These are phyloP conservation scores for Mycena sanguinolenta DNA, from an alignment of 768 basidiomycete genomes.

Conservation along the genomic window DNA sequence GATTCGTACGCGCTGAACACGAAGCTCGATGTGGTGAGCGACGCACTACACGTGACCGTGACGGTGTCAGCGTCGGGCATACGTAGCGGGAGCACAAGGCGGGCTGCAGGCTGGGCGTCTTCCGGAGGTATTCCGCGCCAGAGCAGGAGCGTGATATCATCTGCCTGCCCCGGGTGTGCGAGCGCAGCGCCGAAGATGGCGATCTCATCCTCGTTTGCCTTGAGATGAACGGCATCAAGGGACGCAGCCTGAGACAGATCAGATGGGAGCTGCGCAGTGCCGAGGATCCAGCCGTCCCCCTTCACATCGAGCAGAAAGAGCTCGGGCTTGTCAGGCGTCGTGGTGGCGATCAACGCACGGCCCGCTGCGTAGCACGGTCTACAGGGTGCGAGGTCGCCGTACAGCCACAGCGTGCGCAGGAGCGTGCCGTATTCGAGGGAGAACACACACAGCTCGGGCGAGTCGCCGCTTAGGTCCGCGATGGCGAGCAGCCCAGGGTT, in stretches of 20 bases:
- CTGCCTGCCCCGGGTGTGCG: conserved; percentile 19
- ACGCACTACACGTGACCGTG: conserved; percentile 9
- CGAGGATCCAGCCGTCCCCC: conserved; percentile 23
- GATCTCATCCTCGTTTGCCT: conserved; percentile 4
- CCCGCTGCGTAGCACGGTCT: conserved; percentile 12
- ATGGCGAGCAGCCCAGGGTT: conserved; percentile 20
- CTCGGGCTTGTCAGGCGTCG: conserved; percentile 6
- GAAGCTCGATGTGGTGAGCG: conserved; percentile 9
- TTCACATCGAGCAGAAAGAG: conserved; percentile 2
- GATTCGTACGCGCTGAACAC: conserved; percentile 23
- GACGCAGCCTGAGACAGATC: conserved; percentile 18
- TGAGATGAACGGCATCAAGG: conserved; percentile 13
- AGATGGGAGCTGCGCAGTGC: conserved; percentile 20
- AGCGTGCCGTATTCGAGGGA: conserved; percentile 24
- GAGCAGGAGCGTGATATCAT: conserved; percentile 14
- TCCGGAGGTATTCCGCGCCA: conserved; percentile 22
- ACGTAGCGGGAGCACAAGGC: conserved; percentile 20
- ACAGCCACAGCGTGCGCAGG: conserved; percentile 20
- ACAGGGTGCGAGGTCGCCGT: conserved; percentile 21
- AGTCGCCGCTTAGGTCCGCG: conserved; percentile 4
- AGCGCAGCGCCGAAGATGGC: conserved; percentile 16
- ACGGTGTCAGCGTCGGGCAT: conserved; percentile 18
- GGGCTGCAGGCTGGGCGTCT: conserved; percentile 12
- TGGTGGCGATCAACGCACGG: conserved; percentile 18
- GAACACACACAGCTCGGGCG: conserved; percentile 19